Evolutionary conservation across 768 basidiomycete genomes (phyloP).

Genomic region (Mycena haematopus): DNA sequence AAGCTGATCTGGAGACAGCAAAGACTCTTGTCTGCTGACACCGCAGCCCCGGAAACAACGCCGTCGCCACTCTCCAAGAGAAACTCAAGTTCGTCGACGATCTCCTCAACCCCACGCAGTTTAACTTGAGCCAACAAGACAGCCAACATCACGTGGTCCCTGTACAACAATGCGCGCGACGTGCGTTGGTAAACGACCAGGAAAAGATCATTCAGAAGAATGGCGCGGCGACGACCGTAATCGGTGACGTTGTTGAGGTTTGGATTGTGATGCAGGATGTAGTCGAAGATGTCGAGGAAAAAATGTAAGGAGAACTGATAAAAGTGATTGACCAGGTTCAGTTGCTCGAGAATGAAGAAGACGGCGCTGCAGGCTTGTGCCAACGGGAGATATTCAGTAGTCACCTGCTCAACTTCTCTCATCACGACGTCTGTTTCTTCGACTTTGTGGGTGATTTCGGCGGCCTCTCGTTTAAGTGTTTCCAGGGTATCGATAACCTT

Average conservation of each 20-base stretch:
- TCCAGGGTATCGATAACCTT: slow-evolving; percentile 97
- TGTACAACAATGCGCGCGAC: slow-evolving; percentile 86
- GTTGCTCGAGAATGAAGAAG: slow-evolving; percentile 96
- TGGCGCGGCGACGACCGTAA: slow-evolving; percentile 71
- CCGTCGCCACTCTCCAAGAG: slow-evolving; percentile 88
- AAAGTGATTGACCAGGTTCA: slow-evolving; percentile 94
- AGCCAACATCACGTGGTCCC: slow-evolving; percentile 90
- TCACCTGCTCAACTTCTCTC: slow-evolving; percentile 96
- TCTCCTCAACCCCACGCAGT: slow-evolving; percentile 78
- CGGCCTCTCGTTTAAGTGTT: slow-evolving; percentile 94
- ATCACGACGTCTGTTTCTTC: slow-evolving; percentile 96
- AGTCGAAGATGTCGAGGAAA: slow-evolving; percentile 99
- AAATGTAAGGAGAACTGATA: slow-evolving; percentile 98
- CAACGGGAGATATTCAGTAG: slow-evolving; percentile 90
- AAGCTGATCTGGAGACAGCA: slow-evolving; percentile 72
- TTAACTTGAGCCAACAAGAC: slow-evolving; percentile 91
- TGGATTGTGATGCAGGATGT: slow-evolving; percentile 90
- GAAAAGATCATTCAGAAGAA: slow-evolving; percentile 89
- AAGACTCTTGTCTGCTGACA: slow-evolving; percentile 44
- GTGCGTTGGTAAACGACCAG: slow-evolving; percentile 86
- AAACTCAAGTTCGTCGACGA: slow-evolving; percentile 86
- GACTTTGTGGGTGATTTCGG: slow-evolving; percentile 93
- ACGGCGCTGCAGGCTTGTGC: slow-evolving; percentile 96
- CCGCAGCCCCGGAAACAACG: slow-evolving; percentile 45
- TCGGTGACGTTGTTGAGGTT: slow-evolving; percentile 84